phyloP scores from a whole-genome alignment of 805 yeast genomes.

The Candida ulmi region DNA sequence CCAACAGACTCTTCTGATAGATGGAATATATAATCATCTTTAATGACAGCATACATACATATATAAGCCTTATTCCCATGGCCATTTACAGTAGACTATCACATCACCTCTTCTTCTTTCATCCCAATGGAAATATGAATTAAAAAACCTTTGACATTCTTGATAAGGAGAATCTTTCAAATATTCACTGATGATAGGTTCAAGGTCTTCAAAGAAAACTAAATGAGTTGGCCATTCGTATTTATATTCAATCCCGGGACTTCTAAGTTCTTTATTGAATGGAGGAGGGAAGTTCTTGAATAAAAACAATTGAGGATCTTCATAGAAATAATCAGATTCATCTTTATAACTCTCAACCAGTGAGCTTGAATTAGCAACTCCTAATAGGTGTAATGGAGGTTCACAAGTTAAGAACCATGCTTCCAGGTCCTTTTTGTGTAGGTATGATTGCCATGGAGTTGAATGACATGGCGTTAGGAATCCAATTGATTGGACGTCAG shows the following conservation, averaged over 20 bases:
- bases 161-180: conserved; percentile 38
- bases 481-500: conserved; percentile 51
- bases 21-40: conserved; percentile 11
- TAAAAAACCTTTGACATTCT: conserved; percentile 57
- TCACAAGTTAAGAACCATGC: conserved; percentile 87
- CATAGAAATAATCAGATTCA: conserved; percentile 82
- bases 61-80: conserved; percentile 23
- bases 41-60: neutral
- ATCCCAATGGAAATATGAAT: conserved; percentile 85
- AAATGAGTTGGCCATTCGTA: conserved; percentile 69
- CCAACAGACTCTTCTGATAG: conserved; percentile 6
- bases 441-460: conserved; percentile 87
- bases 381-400: conserved; percentile 59
- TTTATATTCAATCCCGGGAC: conserved; percentile 24
- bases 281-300: conserved; percentile 43
- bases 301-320: conserved; percentile 56
- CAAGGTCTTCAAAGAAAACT: conserved; percentile 64
- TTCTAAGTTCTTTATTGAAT: conserved; percentile 16
- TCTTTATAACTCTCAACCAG: conserved; percentile 56
- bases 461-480: conserved; percentile 96
- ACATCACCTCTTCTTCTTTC: conserved; percentile 72
- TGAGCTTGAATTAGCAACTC: conserved; percentile 22
- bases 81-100: conserved; percentile 48
- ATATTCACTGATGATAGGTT: conserved; percentile 35
- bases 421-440: conserved; percentile 51